A percentile compares a stretch with the other conserved stretches of the same genome.
Conservation (phyloP, 1,139 yeast species). For the Yamadazyma sp. region DNA sequence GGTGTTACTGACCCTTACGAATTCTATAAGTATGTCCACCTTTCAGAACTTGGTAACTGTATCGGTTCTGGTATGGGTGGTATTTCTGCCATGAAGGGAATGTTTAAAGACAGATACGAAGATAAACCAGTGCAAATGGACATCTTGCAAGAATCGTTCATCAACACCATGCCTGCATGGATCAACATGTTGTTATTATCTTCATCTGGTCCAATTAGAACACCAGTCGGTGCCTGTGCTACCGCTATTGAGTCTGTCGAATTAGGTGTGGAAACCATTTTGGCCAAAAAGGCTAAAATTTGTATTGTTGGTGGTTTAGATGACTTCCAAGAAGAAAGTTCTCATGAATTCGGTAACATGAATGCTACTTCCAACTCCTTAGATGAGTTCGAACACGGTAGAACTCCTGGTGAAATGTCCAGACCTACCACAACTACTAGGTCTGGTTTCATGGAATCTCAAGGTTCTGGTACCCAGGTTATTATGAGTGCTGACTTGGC, state of each 20-base stretch:
- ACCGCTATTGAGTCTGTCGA: constrained; percentile 98
- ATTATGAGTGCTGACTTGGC: constrained; percentile 96
- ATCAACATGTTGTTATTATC: constrained; percentile 95
- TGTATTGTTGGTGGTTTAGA: constrained; percentile 98
- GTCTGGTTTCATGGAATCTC: constrained; percentile 99
- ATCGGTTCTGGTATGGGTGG: constrained; percentile 99
- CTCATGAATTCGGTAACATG: constrained; percentile 97
- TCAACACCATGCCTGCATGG: constrained; percentile 99
- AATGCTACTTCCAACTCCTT: constrained; percentile 92
- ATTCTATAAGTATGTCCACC: constrained; percentile 96
- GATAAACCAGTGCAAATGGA: constrained; percentile 96
- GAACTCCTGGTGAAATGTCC: constrained; percentile 98
- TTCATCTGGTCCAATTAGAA: constrained; percentile 98
- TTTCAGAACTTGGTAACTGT: constrained; percentile 98
- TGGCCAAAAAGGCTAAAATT: constrained; percentile 91
- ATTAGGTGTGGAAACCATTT: constrained; percentile 89
- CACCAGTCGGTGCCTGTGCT: constrained; percentile 99
- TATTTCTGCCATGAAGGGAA: constrained; percentile 92
- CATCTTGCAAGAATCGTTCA: constrained; percentile 94
- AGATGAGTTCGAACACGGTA: constrained; percentile 89
- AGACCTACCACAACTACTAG: constrained; percentile 97
- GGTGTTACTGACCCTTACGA: constrained; percentile 98
- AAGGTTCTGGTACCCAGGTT: constrained; percentile 98
- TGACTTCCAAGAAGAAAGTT: constrained; percentile 99
- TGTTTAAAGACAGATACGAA: constrained; percentile 92